Conservation (phyloP, 2,329 filamentous ascomycete genomes). For the Beauveria rudraprayagi region DNA sequence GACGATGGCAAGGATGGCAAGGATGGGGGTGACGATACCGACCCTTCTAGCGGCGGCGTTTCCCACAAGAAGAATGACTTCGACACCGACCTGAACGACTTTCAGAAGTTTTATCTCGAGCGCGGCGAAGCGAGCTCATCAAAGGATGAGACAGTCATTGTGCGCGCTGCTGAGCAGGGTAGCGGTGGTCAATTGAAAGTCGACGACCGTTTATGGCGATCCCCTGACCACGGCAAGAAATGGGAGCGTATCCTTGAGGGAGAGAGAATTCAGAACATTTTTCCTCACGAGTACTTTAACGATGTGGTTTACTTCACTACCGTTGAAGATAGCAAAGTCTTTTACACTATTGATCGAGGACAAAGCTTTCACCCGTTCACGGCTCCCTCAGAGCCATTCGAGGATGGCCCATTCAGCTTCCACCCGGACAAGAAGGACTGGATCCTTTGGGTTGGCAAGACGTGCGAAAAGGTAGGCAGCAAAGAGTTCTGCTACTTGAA, state of each 20-base stretch:
- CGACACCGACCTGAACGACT: slow-evolving; percentile 42
- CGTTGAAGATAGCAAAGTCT: slow-evolving; percentile 48
- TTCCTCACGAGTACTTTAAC: slow-evolving; percentile 72
- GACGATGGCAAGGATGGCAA: slow-evolving; percentile 3
- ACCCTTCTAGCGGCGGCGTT: slow-evolving; percentile 60
- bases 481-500: slow-evolving; percentile 58
- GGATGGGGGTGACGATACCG: slow-evolving; percentile 13
- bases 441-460: slow-evolving; percentile 81
- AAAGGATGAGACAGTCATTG: slow-evolving; percentile 64
- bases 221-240: slow-evolving; percentile 78
- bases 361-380: slow-evolving; percentile 66
- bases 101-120: slow-evolving; percentile 69
- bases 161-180: slow-evolving; percentile 35
- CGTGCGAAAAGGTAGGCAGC: slow-evolving; percentile 50
- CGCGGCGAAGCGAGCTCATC: slow-evolving; percentile 55
- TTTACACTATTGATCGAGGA: slow-evolving; percentile 76
- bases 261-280: slow-evolving; percentile 61
- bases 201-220: slow-evolving; percentile 60
- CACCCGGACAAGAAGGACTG: slow-evolving; percentile 81
- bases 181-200: slow-evolving; percentile 22
- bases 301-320: slow-evolving; percentile 86
- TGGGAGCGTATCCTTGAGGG: slow-evolving; percentile 67
- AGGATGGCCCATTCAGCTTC: slow-evolving; percentile 54
- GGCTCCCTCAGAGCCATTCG: slow-evolving; percentile 48
- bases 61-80: slow-evolving; percentile 54